phyloP scores from a whole-genome alignment of 805 yeast genomes.

The Tetrapisispora taiwanensis region DNA sequence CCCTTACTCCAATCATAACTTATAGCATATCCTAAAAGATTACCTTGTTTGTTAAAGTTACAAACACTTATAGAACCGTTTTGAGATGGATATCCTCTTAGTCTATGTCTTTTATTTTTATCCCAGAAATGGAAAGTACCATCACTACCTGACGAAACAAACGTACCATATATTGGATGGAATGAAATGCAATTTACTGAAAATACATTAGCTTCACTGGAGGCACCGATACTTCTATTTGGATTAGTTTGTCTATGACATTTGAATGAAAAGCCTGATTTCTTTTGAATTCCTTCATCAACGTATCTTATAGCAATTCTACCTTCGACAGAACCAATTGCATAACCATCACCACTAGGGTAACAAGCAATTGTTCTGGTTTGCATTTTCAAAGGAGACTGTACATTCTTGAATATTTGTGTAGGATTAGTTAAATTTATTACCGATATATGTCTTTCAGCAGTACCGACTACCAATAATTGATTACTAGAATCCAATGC shows the following conservation, averaged over 20 bases:
- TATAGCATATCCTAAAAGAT: constrained; percentile 79
- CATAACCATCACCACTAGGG: constrained; percentile 85
- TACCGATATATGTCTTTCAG: constrained; percentile 71
- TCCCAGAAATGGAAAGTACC: constrained; percentile 97
- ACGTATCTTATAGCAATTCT: constrained; percentile 90
- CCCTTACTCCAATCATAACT: constrained; percentile 96
- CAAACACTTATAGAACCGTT: constrained; percentile 63
- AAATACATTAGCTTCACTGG: constrained; percentile 56
- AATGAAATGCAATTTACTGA: constrained; percentile 72
- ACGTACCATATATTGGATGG: constrained; percentile 86
- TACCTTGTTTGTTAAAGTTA: constrained; percentile 73
- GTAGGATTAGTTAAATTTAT: constrained; percentile 78
- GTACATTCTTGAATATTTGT: constrained; percentile 57
- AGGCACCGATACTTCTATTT: constrained; percentile 38
- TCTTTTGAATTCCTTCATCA: constrained; percentile 66
- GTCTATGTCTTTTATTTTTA: constrained; percentile 78
- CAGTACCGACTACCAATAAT: constrained; percentile 85
- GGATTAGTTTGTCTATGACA: constrained; percentile 67
- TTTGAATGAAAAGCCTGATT: constrained; percentile 77
- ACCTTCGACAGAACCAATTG: constrained; percentile 89
- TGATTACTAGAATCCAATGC: constrained; percentile 77
- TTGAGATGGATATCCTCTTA: constrained; percentile 66
- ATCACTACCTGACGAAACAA: constrained; percentile 90
- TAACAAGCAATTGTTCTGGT: constrained; percentile 75
- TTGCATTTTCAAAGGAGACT: constrained; percentile 82